Evolutionary conservation across 1,139 yeast genomes (phyloP), one percentile per base, ranked within the genome.

Genomic region (Diutina sp.): DNA sequence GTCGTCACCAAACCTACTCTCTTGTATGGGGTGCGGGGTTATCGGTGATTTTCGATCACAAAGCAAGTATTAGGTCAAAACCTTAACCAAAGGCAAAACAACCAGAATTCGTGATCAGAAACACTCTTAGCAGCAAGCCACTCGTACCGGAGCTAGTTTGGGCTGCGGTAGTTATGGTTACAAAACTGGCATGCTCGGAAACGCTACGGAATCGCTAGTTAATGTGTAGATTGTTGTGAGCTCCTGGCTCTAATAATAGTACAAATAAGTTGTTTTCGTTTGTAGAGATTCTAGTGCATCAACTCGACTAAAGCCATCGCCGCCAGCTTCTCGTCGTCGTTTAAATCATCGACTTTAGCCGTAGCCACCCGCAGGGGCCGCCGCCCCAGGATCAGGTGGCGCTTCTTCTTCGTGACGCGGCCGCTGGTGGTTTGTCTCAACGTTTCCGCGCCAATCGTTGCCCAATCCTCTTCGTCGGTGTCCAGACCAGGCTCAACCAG

Each of bases 401-500:
- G 18, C 21, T 51, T 51, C 21, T 51, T 51, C 32, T 38, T 51
- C 21, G 35, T 25, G 7, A 51, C 30, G 3, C 47, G 46, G 14
- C 55, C 55, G 44, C 21, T 18, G 29, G 28, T 35, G 9, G 54
- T 16, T 12, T 28, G 29, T 18, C 70, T 74, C 55, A 85, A 68
- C 53, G 78, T 71, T 54, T 78, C 85, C 0, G 97, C 90, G 1
- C 97, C 97, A 57, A 90, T 85, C 0, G 90, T 74, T 60, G 84
- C 88, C 98, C 98, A 90, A 69, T 90, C 97, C 68, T 90, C 98
- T 66, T 91, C 97, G 69, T 90, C 98, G 0, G 96, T 89, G 64
- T 88, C 79, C 56, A 74, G 69, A 30, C 59, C 61, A 6, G 16
- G 32, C 4, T 54, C 57, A 32, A 55, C 58, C 51, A 47, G 51